Evolutionary conservation across 2,329 filamentous ascomycete species (phyloP).

Genomic region (Verticillium longisporum): DNA sequence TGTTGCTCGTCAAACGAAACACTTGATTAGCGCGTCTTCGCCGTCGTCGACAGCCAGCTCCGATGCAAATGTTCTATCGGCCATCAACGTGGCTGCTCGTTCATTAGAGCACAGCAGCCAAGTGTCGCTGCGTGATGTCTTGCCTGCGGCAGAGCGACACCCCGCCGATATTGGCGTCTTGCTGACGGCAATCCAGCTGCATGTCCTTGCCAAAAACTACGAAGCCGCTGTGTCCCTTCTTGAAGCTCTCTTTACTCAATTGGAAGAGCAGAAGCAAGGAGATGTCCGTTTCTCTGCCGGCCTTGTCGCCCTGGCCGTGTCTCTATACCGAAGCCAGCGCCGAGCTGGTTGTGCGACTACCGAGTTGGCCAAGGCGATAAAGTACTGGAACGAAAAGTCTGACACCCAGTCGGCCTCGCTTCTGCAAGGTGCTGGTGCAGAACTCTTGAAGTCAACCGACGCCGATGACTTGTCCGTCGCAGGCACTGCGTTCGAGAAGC

Average conservation of each 20-base stretch:
- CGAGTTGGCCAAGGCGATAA: slow-evolving; percentile 72
- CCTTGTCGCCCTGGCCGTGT: slow-evolving; percentile 71
- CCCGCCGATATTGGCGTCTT: slow-evolving; percentile 76
- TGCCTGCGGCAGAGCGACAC: slow-evolving; percentile 63
- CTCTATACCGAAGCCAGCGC: slow-evolving; percentile 70
- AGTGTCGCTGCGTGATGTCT: slow-evolving; percentile 61
- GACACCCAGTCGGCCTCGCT: slow-evolving; percentile 48
- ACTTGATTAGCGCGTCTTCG: slow-evolving; percentile 24
- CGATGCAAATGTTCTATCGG: slow-evolving; percentile 34
- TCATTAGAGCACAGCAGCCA: slow-evolving; percentile 39
- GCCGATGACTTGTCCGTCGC: slow-evolving; percentile 63
- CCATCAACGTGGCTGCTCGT: slow-evolving; percentile 62
- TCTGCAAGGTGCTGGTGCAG: slow-evolving; percentile 73
- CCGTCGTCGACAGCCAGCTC: slow-evolving; percentile 17
- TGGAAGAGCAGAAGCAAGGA: slow-evolving; percentile 57
- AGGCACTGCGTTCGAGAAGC: slow-evolving; percentile 68
- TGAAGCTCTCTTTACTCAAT: slow-evolving; percentile 64
- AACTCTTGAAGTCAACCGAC: slow-evolving; percentile 70
- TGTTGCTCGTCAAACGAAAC: slow-evolving; percentile 41
- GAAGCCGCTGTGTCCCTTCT: slow-evolving; percentile 69
- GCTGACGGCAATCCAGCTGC: slow-evolving; percentile 75
- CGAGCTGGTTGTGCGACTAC: slow-evolving; percentile 64
- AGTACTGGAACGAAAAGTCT: slow-evolving; percentile 67
- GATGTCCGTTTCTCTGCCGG: slow-evolving; percentile 79
- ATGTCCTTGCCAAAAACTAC: slow-evolving; percentile 64